Percentiles rank a stretch among this genome's conserved stretches.
Conservation (phyloP, 2,329 filamentous ascomycete genomes). For the Cercospora sp. region DNA sequence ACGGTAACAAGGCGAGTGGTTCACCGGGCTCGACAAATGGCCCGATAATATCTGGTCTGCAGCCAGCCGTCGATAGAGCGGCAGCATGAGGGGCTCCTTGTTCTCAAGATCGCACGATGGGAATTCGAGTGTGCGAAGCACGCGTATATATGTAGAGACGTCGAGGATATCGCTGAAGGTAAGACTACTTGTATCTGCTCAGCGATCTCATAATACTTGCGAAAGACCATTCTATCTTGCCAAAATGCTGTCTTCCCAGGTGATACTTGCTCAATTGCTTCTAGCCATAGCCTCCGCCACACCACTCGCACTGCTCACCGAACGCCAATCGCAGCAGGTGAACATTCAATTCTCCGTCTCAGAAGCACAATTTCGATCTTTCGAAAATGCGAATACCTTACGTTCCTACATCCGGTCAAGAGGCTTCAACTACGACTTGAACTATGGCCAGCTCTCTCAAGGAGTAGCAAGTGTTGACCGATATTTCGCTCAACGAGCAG, state of each 20-base stretch:
- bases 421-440: slow-evolving; percentile 19
- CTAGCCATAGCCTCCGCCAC: slow-evolving; percentile 7
- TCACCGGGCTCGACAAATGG: neutral
- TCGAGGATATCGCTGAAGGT: neutral
- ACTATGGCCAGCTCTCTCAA: slow-evolving; percentile 17
- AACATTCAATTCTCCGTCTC: slow-evolving; percentile 16
- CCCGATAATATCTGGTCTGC: neutral
- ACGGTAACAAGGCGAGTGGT: neutral
- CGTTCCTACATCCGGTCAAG: slow-evolving; percentile 11
- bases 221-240: neutral
- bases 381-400: slow-evolving; percentile 16
- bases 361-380: slow-evolving; percentile 15
- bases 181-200: neutral
- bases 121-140: neutral
- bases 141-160: neutral
- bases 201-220: neutral
- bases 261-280: neutral
- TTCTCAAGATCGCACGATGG: neutral
- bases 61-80: neutral
- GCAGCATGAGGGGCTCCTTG: neutral
- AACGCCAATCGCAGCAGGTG: slow-evolving; percentile 14
- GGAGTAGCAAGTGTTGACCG: slow-evolving; percentile 10
- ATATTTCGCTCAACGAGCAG: slow-evolving; percentile 16
- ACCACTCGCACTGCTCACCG: slow-evolving; percentile 7
- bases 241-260: neutral